phyloP scores from a whole-genome alignment of 192 early-diverging fungal species.

The Umbelopsis sp. region DNA sequence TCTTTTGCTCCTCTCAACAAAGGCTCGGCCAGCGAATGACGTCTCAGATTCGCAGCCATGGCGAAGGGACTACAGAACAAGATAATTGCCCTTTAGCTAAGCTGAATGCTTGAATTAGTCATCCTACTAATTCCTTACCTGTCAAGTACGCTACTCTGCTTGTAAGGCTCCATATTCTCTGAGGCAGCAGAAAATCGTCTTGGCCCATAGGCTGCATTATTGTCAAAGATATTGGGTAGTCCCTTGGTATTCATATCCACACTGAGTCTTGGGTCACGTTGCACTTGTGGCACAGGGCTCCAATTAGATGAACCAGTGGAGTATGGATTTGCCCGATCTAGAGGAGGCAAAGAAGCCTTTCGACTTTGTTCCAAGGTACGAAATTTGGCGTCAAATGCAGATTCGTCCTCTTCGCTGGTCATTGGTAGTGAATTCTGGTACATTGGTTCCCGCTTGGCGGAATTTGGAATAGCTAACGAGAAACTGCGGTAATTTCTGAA shows the following conservation, averaged over 20 bases:
- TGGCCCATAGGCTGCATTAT: background rate
- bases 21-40: slow-evolving; percentile 41
- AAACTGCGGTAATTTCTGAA: slow-evolving; percentile 17
- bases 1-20: slow-evolving; percentile 27
- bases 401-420: slow-evolving; percentile 2
- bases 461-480: slow-evolving; percentile 9
- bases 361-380: background rate
- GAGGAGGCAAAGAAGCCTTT: background rate
- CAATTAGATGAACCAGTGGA: background rate
- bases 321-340: background rate
- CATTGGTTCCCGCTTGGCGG: slow-evolving; percentile 21
- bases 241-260: background rate
- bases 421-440: slow-evolving; percentile 13
- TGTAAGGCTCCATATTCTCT: background rate
- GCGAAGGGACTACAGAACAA: background rate
- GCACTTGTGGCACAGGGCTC: slow-evolving; percentile 16
- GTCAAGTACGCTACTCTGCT: background rate
- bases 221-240: background rate
- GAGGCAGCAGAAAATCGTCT: slow-evolving; percentile 6
- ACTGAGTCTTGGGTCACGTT: slow-evolving; percentile 7
- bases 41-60: slow-evolving; percentile 35
- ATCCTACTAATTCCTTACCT: background rate
- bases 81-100: slow-evolving; percentile 25
- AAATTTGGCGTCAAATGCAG: background rate
- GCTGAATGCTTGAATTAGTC: background rate